Conservation (phyloP, 129 eudicot species). For the Chrysanthemum lavandulifolium region DNA sequence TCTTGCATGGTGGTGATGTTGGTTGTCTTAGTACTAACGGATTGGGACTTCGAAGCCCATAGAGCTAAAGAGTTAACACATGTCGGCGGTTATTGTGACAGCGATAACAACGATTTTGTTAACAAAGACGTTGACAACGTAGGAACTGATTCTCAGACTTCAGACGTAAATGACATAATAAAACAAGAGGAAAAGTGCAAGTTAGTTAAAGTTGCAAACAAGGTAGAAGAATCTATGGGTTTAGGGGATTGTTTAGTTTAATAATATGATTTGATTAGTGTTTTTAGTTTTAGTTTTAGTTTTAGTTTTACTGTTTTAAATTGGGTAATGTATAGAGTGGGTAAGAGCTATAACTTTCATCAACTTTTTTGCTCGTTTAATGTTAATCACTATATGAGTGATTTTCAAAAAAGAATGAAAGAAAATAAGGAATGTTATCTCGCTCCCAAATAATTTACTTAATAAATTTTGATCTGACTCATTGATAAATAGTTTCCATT, state of each 20-base stretch:
- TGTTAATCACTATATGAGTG: constrained; percentile 5
- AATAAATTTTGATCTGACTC: neutral
- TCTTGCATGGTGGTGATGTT: constrained; percentile 75
- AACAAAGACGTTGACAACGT: constrained; percentile 17
- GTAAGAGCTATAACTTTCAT: constrained; percentile 9
- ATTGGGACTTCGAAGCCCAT: constrained; percentile 65
- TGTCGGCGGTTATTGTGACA: constrained; percentile 9
- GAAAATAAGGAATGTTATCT: constrained; percentile 1
- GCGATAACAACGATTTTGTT: constrained; percentile 21
- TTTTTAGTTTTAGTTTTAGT: neutral
- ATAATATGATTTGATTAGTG: constrained; percentile 4
- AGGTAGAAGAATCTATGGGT: constrained; percentile 44
- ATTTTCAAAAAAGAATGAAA: neutral
- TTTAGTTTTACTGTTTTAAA: neutral
- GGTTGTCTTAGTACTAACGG: constrained; percentile 56
- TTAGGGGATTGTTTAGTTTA: constrained; percentile 38
- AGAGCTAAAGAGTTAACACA: constrained; percentile 63
- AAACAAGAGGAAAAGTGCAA: constrained; percentile 33
- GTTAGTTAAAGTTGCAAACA: constrained; percentile 31
- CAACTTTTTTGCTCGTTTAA: constrained; percentile 12
- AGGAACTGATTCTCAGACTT: constrained; percentile 5
- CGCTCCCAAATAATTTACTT: neutral
- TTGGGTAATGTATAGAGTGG: constrained; percentile 24
- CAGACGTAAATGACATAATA: too few species aligned
- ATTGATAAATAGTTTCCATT: too few species aligned